Conservation (phyloP, 768 basidiomycete species). For the Termitomyces sp. region DNA sequence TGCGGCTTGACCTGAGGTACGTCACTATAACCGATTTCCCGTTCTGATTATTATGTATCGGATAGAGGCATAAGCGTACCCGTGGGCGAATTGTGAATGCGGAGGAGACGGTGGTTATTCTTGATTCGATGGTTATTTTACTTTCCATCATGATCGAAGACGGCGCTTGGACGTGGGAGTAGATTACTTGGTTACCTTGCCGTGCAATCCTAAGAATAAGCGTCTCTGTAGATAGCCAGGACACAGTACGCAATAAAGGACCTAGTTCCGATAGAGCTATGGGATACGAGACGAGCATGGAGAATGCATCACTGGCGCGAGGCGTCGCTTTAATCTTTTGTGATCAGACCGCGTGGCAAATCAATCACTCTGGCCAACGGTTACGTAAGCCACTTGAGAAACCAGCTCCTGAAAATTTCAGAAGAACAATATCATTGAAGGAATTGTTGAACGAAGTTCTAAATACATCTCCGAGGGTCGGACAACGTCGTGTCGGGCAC, state of each 20-base stretch:
- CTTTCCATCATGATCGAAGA: background rate
- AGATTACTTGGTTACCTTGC: background rate
- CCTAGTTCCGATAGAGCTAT: no score
- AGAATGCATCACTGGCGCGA: background rate
- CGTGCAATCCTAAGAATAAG: background rate
- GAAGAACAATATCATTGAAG: no score
- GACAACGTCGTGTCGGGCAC: no score
- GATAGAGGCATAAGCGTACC: background rate
- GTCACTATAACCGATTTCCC: no score
- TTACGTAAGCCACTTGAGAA: background rate
- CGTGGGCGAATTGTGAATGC: background rate
- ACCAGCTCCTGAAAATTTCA: background rate
- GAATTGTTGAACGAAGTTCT: background rate
- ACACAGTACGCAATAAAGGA: no score
- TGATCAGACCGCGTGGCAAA: background rate
- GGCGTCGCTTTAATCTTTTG: background rate
- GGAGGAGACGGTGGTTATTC: background rate
- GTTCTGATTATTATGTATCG: background rate
- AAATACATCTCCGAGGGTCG: background rate
- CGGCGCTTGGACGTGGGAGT: constrained; percentile 3
- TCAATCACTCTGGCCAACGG: background rate
- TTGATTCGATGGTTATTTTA: background rate
- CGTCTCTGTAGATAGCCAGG: background rate
- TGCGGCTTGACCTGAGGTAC: background rate
- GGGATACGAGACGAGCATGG: background rate